Conservation (phyloP, 2,329 filamentous ascomycete genomes). For the Colletotrichum cordylinicola region DNA sequence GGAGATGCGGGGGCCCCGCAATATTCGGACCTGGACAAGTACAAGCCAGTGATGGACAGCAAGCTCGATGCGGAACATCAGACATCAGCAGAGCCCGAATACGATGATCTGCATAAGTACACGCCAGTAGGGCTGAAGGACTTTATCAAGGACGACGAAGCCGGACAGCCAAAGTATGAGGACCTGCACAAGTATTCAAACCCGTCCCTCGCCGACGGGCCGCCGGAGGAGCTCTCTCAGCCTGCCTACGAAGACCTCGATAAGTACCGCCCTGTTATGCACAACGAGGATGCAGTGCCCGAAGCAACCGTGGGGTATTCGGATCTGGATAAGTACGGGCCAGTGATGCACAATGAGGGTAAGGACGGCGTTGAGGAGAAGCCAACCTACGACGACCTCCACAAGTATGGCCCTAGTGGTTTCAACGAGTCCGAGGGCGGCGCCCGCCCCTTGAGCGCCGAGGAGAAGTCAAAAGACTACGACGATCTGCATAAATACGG, state of each 20-base stretch:
- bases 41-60: slow-evolving; percentile 39
- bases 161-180: slow-evolving; percentile 31
- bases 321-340: slow-evolving; percentile 26
- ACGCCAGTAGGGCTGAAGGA: slow-evolving; percentile 30
- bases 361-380: slow-evolving; percentile 40
- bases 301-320: slow-evolving; percentile 18
- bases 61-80: slow-evolving; percentile 26
- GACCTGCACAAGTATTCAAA: slow-evolving; percentile 39
- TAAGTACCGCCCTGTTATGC: slow-evolving; percentile 35
- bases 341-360: slow-evolving; percentile 34
- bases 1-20: slow-evolving; percentile 14
- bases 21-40: slow-evolving; percentile 36
- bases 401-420: slow-evolving; percentile 37
- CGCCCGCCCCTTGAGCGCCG: slow-evolving; percentile 30
- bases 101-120: slow-evolving; percentile 49
- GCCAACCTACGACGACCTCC: slow-evolving; percentile 44
- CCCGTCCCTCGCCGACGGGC: slow-evolving; percentile 15
- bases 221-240: slow-evolving; percentile 27
- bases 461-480: slow-evolving; percentile 47
- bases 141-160: not conserved
- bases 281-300: slow-evolving; percentile 35
- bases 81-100: slow-evolving; percentile 26
- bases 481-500: slow-evolving; percentile 40
- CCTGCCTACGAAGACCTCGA: slow-evolving; percentile 39
- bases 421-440: slow-evolving; percentile 43